Evolutionary conservation across 768 basidiomycete genomes (phyloP).

Genomic region (Porphyrellus cyaneotinctus): DNA sequence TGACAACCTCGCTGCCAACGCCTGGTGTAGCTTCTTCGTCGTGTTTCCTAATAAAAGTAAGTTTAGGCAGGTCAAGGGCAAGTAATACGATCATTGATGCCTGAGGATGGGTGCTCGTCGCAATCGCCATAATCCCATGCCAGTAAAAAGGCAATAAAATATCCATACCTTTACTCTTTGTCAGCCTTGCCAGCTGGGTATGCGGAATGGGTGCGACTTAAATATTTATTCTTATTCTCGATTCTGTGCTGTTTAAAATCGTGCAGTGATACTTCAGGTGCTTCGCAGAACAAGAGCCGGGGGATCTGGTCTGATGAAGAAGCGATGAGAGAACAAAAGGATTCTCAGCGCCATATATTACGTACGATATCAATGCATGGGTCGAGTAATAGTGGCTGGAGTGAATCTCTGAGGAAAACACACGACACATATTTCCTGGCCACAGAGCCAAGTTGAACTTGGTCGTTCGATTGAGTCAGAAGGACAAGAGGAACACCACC

Average conservation of each 20-base stretch:
- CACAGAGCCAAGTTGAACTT: neutral
- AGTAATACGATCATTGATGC: too few species aligned
- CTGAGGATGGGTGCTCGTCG: too few species aligned
- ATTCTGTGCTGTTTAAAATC: too few species aligned
- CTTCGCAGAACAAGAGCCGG: too few species aligned
- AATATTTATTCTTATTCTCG: neutral
- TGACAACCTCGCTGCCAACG: neutral
- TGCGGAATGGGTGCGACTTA: too few species aligned
- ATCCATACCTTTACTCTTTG: too few species aligned
- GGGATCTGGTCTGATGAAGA: neutral
- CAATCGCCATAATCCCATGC: too few species aligned
- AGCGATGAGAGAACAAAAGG: neutral
- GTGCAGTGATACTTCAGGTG: neutral
- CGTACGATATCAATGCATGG: neutral
- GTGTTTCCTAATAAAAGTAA: neutral
- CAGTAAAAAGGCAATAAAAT: too few species aligned
- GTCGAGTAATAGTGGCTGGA: neutral
- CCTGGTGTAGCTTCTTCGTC: neutral
- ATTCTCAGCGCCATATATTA: slow-evolving; percentile 5
- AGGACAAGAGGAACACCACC: neutral
- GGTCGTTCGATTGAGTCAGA: neutral
- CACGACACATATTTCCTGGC: neutral
- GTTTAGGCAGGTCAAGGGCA: neutral
- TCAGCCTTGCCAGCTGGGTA: too few species aligned
- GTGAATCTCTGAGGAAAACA: neutral